Conservation (phyloP, 805 yeast species). For the Kockiozyma suomiensis region DNA sequence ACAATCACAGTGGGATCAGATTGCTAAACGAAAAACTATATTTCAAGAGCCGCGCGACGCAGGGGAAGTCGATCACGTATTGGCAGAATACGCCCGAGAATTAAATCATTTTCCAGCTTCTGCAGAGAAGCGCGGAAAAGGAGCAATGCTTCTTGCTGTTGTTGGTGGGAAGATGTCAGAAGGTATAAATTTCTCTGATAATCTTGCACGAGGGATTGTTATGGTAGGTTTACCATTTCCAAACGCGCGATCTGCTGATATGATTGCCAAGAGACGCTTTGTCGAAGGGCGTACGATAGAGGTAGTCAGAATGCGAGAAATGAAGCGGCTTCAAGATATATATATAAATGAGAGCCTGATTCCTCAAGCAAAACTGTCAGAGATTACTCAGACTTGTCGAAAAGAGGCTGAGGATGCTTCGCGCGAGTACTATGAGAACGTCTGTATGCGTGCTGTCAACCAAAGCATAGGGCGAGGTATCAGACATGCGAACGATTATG, state of each 20-base stretch:
- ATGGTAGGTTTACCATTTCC: conserved; percentile 92
- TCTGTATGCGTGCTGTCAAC: conserved; percentile 88
- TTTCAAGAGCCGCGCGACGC: conserved; percentile 59
- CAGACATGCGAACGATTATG: conserved; percentile 78
- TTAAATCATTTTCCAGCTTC: conserved; percentile 37
- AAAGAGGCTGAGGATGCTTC: conserved; percentile 53
- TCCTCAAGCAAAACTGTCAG: background rate
- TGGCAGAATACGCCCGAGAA: conserved; percentile 54
- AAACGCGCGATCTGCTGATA: conserved; percentile 77
- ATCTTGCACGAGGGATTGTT: conserved; percentile 81
- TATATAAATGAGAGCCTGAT: background rate
- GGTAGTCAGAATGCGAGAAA: conserved; percentile 44
- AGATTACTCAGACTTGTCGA: conserved; percentile 43
- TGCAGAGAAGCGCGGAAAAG: conserved; percentile 39
- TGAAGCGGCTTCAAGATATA: background rate
- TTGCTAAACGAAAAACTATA: conserved; percentile 43
- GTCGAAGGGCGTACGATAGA: conserved; percentile 56
- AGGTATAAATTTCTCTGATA: conserved; percentile 88
- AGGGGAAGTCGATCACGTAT: conserved; percentile 49
- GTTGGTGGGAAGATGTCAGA: conserved; percentile 93
- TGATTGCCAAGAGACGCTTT: conserved; percentile 68
- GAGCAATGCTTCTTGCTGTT: conserved; percentile 77
- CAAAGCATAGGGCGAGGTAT: conserved; percentile 93
- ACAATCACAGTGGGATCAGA: conserved; percentile 35
- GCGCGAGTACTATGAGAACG: conserved; percentile 69